Base-by-base conservation (phyloP, 1,284 basidiomycete species). In the Sanguinoderma infundibulare region DNA sequence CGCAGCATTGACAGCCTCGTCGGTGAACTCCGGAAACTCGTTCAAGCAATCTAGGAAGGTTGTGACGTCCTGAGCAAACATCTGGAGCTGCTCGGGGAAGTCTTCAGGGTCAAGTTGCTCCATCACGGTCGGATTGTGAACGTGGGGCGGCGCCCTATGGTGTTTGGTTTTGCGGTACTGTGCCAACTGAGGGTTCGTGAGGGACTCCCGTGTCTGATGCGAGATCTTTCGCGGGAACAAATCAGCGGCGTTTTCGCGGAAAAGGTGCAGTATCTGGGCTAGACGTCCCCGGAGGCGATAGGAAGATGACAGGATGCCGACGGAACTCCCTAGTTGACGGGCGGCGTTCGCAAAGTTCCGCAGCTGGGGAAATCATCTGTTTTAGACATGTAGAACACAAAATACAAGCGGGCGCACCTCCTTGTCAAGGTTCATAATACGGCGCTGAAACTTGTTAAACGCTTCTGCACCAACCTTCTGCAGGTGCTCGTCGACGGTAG, bases 261-360 rank as follows among this genome's bases (percentile, higher is more conserved):
- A 90, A 6, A 91, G 79, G 69, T 82, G 85, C 5, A 88, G 78
- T 15, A 90, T 78, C 65, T 87, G 85, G 2, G 86, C 83, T 17
- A 91, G 78, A 15, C 87, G 81, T 66, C 86, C 83, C n/a, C 89
- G 85, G 24, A 91, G 79, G 65, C 85, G 82, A 70, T 85, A 89
- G 0, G 87, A 84, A 10, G 87, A 89, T 9, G 87, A 88, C 7
- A 90, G 79, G 63, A 91, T 89, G 14, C 87, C 87, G 28, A 90
- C 87, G 3, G 88, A 90, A 57, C 86, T 87, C 24, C 89, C 89
- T 0, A 90, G 78, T 71, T 89, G 88, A 38, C 88, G 84, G 12
- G 87, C 83, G n/a, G 88, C 87, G 67, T 89, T 88, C 44, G 87
- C 85, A 69, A 90, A 90, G 72, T 88, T 90, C 39, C 87, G 81